Percentiles rank a stretch among this genome's conserved stretches.
phyloP scores from a whole-genome alignment of 805 yeast species.

The Sugiyamaella chiloensis region DNA sequence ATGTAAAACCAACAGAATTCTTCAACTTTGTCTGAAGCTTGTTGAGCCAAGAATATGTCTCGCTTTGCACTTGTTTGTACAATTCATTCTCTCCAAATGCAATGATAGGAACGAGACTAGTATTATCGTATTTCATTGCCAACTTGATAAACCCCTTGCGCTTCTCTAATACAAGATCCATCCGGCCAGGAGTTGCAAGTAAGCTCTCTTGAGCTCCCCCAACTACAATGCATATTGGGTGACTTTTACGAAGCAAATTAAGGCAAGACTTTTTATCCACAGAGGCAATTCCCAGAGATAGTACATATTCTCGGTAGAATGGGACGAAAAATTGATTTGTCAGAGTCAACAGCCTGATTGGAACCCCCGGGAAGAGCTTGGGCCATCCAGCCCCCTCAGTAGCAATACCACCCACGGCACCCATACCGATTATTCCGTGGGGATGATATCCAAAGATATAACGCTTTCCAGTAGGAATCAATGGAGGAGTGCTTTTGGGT shows the following conservation, averaged over 20 bases:
- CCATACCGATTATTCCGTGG: slow-evolving; percentile 92
- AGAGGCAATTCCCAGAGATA: slow-evolving; percentile 78
- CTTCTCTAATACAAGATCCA: slow-evolving; percentile 67
- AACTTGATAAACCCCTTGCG: slow-evolving; percentile 87
- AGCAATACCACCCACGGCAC: slow-evolving; percentile 79
- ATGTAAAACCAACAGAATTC: slow-evolving; percentile 68
- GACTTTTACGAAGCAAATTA: slow-evolving; percentile 58
- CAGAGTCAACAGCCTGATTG: slow-evolving; percentile 71
- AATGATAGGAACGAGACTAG: slow-evolving; percentile 78
- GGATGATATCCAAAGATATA: slow-evolving; percentile 95
- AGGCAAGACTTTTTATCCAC: slow-evolving; percentile 74
- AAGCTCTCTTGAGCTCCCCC: slow-evolving; percentile 96
- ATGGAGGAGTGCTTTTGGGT: slow-evolving; percentile 45
- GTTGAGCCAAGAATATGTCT: slow-evolving; percentile 45
- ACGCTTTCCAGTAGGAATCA: slow-evolving; percentile 35
- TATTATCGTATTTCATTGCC: slow-evolving; percentile 67
- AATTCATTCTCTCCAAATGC: slow-evolving; percentile 83
- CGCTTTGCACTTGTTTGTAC: slow-evolving; percentile 50
- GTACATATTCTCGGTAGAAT: slow-evolving; percentile 80
- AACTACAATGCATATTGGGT: slow-evolving; percentile 82
- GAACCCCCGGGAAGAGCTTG: slow-evolving; percentile 77
- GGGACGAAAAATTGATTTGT: slow-evolving; percentile 83
- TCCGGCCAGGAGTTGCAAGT: slow-evolving; percentile 54
- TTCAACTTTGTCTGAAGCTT: slow-evolving; percentile 72
- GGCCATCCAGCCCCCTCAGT: slow-evolving; percentile 77